Evolutionary conservation across 768 basidiomycete species (phyloP).

Genomic region (Zangia roseola): DNA sequence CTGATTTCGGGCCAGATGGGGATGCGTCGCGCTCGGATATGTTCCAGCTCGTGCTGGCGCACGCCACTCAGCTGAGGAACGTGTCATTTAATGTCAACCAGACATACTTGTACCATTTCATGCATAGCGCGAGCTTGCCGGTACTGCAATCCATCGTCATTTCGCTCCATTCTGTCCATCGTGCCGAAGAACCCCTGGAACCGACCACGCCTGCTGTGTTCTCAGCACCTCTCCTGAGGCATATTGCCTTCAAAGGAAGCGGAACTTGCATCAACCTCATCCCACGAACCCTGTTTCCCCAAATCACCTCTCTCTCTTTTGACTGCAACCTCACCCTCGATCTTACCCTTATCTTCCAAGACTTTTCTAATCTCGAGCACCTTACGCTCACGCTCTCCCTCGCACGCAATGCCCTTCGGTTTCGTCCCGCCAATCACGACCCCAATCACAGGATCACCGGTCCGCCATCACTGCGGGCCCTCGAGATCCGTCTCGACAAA

Average conservation of each 20-base stretch:
- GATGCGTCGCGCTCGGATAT: conserved; percentile 13
- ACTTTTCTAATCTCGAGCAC: conserved; percentile 16
- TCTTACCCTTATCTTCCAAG: conserved; percentile 16
- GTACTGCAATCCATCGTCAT: conserved; percentile 16
- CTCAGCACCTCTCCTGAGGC: conserved; percentile 16
- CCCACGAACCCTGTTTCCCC: conserved; percentile 13
- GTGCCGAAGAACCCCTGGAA: conserved; percentile 3
- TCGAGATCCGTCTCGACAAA: conserved; percentile 22
- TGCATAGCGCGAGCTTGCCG: conserved; percentile 9
- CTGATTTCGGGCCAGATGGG: conserved; percentile 14
- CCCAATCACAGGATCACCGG: conserved; percentile 1
- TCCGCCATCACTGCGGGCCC: conserved; percentile 2
- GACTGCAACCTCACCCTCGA: conserved; percentile 21
- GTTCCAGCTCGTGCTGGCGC: conserved; percentile 21
- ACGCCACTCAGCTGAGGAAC: conserved; percentile 18
- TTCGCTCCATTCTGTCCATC: conserved; percentile 12
- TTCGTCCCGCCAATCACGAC: conserved; percentile 2
- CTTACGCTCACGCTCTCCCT: conserved; percentile 15
- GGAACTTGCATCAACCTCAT: conserved; percentile 13
- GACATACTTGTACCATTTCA: conserved; percentile 21
- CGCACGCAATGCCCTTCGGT: conserved; percentile 8
- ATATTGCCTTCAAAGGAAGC: conserved; percentile 14
- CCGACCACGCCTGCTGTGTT: background rate
- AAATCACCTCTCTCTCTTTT: conserved; percentile 25
- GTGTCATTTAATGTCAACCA: conserved; percentile 17